Base-by-base conservation (phyloP, 163 green algal species). In the Trebouxia gelatinosa region DNA sequence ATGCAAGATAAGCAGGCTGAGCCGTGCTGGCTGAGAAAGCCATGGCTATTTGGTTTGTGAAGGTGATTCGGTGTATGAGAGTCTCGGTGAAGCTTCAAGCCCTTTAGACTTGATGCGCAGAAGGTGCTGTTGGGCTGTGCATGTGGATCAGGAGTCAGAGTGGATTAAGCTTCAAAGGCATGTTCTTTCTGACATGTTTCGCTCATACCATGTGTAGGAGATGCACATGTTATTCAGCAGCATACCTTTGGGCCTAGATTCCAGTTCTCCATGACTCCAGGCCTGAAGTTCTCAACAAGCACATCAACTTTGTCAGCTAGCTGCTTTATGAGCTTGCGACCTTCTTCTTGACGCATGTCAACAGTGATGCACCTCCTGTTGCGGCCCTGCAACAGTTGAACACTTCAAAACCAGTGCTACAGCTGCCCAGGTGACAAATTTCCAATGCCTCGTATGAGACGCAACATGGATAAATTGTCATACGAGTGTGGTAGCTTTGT, bases 201-300 rank as follows among this genome's bases (percentile, higher is more conserved):
- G n/a, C n/a, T n/a, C n/a, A n/a, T n/a, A n/a, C n/a, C n/a, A n/a
- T n/a, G n/a, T n/a, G 46, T 58, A 17, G 46, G 46, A 17, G 46
- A 17, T 58, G 46, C 17, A 13, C 46, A 58, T 58, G 46, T 58
- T 17, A 17, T 58, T 26, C 5, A 37, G 58, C 29, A 13, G 51
- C 43, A 28, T 54, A 80, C 82, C 74, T 82, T 61, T 3, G 89
- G 89, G 0, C 89, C 90, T 28, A 94, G 86, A 4, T 85, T 84
- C 89, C 89, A 92, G 57, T 78, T 82, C 80, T 94, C 90, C 89
- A 94, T 93, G 21, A 90, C 81, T 0, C 87, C 90, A 21, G 91
- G 91, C 28, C 89, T 70, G 85, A 95, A 96, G 80, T 96, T 96
- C 51, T 96, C 89, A 3, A 95, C 54, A 31, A 95, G 46, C 16